phyloP scores from a whole-genome alignment of 768 basidiomycete genomes.

The Mycena filopes region DNA sequence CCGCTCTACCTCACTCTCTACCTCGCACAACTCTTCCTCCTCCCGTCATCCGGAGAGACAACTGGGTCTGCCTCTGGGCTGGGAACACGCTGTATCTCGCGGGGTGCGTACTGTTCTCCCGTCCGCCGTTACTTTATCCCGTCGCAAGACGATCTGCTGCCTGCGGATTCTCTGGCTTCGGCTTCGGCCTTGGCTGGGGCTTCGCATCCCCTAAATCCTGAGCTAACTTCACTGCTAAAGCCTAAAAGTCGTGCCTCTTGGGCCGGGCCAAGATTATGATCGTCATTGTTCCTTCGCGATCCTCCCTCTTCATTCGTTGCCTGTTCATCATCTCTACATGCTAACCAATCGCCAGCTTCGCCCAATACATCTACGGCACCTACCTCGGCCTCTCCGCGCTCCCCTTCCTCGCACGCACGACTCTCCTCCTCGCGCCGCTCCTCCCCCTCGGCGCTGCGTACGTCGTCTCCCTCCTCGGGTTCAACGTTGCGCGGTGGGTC shows the following conservation, averaged over 20 bases:
- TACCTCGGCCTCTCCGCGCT: slow-evolving; percentile 89
- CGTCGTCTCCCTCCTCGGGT: slow-evolving; percentile 87
- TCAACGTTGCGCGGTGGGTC: slow-evolving; percentile 89
- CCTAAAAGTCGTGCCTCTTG: too few relatives aligned
- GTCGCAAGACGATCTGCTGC: too few relatives aligned
- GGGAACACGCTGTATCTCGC: slow-evolving; percentile 93
- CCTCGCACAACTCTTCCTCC: slow-evolving; percentile 86
- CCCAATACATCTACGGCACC: slow-evolving; percentile 92
- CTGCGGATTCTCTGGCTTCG: too few relatives aligned
- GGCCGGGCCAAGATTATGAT: too few relatives aligned
- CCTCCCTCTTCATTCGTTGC: background rate
- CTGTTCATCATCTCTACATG: background rate
- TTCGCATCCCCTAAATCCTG: too few relatives aligned
- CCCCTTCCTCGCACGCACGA: slow-evolving; percentile 93
- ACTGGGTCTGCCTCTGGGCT: slow-evolving; percentile 94
- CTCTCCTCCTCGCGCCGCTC: slow-evolving; percentile 90
- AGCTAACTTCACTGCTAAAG: too few relatives aligned
- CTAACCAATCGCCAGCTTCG: slow-evolving; percentile 59
- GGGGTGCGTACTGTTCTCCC: slow-evolving; percentile 63
- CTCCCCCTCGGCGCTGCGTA: slow-evolving; percentile 89
- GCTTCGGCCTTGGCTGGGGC: background rate
- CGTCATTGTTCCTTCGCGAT: background rate
- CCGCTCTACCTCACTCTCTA: slow-evolving; percentile 92
- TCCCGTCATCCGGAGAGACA: slow-evolving; percentile 82
- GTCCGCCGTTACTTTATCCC: too few relatives aligned